Evolutionary conservation across 2,329 filamentous ascomycete species (phyloP).

Genomic region (Lasiodiplodia sp.): DNA sequence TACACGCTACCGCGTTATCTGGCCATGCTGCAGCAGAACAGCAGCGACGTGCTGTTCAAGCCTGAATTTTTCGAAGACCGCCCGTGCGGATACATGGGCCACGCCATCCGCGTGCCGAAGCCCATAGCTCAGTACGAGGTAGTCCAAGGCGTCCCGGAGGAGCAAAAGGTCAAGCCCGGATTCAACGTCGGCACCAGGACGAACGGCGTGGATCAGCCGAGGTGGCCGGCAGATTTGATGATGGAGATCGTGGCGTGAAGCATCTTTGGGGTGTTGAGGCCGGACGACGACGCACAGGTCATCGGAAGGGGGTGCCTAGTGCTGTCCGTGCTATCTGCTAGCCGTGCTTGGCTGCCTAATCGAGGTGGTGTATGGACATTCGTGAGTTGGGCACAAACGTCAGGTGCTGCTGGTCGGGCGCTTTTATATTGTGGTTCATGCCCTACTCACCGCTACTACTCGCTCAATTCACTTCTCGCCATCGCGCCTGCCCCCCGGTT

Average conservation of each 20-base stretch:
- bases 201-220: slow-evolving; percentile 58
- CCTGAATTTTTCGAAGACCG: slow-evolving; percentile 10
- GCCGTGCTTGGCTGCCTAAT: no score
- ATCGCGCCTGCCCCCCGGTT: no score
- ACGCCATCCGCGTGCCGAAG: neutral
- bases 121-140: neutral
- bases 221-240: slow-evolving; percentile 57
- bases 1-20: neutral
- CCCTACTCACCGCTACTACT: no score
- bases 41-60: slow-evolving; percentile 5
- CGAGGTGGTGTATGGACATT: no score
- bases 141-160: slow-evolving; percentile 32
- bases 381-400: no score
- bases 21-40: neutral
- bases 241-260: slow-evolving; percentile 46
- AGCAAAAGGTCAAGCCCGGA: slow-evolving; percentile 48
- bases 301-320: no score
- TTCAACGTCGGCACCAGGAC: slow-evolving; percentile 60
- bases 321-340: no score
- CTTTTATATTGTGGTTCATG: no score
- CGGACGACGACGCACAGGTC: no score
- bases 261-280: no score
- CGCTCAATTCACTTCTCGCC: no score
- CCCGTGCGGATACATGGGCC: neutral
- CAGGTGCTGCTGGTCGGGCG: no score